phyloP scores from a whole-genome alignment of 129 eudicot species.

The Centella asiatica region DNA sequence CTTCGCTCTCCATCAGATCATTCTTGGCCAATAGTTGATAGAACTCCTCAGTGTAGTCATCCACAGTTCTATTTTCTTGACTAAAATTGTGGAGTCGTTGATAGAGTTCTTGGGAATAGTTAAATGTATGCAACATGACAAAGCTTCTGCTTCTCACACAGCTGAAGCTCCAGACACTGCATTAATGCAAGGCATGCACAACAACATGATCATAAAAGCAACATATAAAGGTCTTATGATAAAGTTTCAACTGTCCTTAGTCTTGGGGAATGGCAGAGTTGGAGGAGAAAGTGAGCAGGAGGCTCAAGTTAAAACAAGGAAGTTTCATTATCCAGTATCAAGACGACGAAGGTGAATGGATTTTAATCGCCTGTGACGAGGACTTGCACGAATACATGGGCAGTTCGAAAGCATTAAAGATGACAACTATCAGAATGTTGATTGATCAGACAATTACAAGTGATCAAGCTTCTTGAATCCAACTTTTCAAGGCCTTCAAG shows the following conservation, averaged over 20 bases:
- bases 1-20: no score
- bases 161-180: no score
- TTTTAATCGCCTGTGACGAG: neutral
- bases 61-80: no score
- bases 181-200: neutral
- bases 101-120: no score
- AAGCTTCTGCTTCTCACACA: no score
- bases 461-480: no score
- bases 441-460: neutral
- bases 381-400: conserved; percentile 4
- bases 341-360: conserved; percentile 27
- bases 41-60: no score
- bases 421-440: neutral
- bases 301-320: conserved; percentile 15
- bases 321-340: conserved; percentile 11
- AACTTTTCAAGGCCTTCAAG: no score
- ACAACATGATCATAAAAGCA: conserved; percentile 17
- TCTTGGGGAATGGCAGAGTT: conserved; percentile 14
- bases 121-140: no score
- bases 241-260: conserved; percentile 18
- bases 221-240: conserved; percentile 14
- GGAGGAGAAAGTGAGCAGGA: conserved; percentile 17
- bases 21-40: no score
- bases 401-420: neutral
- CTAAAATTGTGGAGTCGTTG: no score